These are phyloP conservation scores for Funneliformis mosseae DNA, from an alignment of 192 early-diverging fungal species.

Conservation along the genomic window DNA sequence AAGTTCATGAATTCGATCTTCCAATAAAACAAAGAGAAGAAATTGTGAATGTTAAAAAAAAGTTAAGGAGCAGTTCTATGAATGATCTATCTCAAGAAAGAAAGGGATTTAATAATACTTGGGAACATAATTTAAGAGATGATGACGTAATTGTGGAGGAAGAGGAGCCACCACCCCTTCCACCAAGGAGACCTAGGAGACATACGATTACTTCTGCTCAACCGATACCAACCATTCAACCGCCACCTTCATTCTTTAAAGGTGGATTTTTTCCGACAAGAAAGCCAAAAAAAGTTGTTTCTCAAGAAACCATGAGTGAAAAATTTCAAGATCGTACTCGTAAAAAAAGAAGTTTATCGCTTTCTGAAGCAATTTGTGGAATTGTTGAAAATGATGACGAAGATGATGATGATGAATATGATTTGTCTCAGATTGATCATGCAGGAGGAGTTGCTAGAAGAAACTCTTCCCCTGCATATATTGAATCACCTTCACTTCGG, in stretches of 20 bases:
- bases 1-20: neutral
- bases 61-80: conserved; percentile 6
- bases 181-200: neutral
- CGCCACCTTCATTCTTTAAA: conserved; percentile 1
- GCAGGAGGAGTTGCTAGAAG: neutral
- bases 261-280: neutral
- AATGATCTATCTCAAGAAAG: conserved; percentile 1
- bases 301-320: neutral
- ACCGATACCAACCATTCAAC: neutral
- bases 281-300: neutral
- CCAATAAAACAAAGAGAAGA: neutral
- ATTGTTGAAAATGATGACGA: conserved; percentile 4
- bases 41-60: neutral
- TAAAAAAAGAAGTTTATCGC: conserved; percentile 5
- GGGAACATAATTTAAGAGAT: neutral
- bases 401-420: conserved; percentile 9
- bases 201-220: neutral
- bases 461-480: conserved; percentile 13
- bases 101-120: neutral
- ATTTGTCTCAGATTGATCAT: conserved; percentile 4
- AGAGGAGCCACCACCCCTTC: neutral
- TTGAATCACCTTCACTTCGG: neutral
- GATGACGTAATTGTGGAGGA: neutral
- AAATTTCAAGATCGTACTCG: neutral
- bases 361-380: conserved; percentile 13